phyloP scores from a whole-genome alignment of 306 rosid genomes.

The Canavalia ensiformis region DNA sequence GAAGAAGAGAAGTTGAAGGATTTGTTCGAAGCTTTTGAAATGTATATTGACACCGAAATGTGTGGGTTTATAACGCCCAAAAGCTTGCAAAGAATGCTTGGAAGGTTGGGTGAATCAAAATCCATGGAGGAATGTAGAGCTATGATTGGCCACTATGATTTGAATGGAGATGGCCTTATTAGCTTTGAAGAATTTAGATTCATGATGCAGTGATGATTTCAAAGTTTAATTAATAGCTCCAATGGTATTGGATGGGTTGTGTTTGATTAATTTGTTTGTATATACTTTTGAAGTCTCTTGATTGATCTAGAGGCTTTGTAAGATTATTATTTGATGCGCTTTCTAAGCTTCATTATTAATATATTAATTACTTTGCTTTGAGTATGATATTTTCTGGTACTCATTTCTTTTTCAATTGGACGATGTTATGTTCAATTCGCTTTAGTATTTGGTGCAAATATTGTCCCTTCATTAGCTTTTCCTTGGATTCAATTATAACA shows the following conservation, averaged over 20 bases:
- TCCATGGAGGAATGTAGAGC: conserved; percentile 37
- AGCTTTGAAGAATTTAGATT: conserved; percentile 38
- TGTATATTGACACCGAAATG: conserved; percentile 12
- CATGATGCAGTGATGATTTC: conserved; percentile 58
- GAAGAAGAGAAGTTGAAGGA: conserved; percentile 35
- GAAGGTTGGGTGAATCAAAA: conserved; percentile 28
- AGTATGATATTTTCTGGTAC: too few relatives aligned
- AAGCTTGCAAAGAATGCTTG: conserved; percentile 37
- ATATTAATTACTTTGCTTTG: too few relatives aligned
- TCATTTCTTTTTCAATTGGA: too few relatives aligned
- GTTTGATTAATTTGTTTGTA: background rate
- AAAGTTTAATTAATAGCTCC: background rate
- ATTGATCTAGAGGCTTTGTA: background rate
- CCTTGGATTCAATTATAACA: too few relatives aligned
- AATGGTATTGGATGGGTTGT: background rate
- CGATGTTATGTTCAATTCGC: too few relatives aligned
- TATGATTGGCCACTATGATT: conserved; percentile 67
- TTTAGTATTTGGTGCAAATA: too few relatives aligned
- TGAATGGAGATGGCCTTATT: conserved; percentile 72
- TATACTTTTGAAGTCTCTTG: background rate
- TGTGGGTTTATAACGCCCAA: conserved; percentile 35
- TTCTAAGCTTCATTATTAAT: background rate
- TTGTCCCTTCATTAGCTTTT: too few relatives aligned
- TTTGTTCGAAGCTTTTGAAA: conserved; percentile 39
- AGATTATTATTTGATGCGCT: background rate